Conservation (phyloP, 2,329 filamentous ascomycete genomes). For the Diaporthe sp. region DNA sequence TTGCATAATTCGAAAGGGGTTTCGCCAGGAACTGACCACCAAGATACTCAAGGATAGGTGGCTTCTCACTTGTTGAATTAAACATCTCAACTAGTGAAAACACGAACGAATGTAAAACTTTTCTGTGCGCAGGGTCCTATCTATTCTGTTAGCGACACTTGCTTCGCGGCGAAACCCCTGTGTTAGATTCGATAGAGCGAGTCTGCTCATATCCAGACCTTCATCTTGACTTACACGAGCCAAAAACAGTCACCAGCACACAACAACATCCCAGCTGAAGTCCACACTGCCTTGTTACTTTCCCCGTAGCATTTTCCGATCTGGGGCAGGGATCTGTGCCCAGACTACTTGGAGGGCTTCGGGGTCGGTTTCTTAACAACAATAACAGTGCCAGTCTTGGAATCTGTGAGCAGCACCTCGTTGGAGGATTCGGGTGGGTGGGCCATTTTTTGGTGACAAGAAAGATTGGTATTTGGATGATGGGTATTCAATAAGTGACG, state of each 20-base stretch:
- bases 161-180: not conserved
- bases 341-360: not conserved
- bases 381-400: not conserved
- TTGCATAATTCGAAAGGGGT: not conserved
- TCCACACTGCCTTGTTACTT: too few relatives aligned
- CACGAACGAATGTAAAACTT: not conserved
- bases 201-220: not conserved
- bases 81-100: not conserved
- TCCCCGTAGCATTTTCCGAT: not conserved
- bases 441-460: not conserved
- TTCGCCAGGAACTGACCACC: not conserved
- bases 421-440: not conserved
- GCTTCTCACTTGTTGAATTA: not conserved
- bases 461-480: too few relatives aligned
- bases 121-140: not conserved
- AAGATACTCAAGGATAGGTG: not conserved
- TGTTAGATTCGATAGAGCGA: too few relatives aligned
- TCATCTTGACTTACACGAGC: not conserved
- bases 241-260: not conserved
- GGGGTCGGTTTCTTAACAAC: not conserved
- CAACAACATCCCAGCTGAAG: not conserved
- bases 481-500: not conserved
- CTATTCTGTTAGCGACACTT: not conserved
- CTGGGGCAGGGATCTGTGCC: accelerated
- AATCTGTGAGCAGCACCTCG: not conserved